Evolutionary conservation across 2,329 filamentous ascomycete genomes (phyloP), one percentile per base, ranked within the genome.

Genomic region (Pseudogymnoascus pannorum): DNA sequence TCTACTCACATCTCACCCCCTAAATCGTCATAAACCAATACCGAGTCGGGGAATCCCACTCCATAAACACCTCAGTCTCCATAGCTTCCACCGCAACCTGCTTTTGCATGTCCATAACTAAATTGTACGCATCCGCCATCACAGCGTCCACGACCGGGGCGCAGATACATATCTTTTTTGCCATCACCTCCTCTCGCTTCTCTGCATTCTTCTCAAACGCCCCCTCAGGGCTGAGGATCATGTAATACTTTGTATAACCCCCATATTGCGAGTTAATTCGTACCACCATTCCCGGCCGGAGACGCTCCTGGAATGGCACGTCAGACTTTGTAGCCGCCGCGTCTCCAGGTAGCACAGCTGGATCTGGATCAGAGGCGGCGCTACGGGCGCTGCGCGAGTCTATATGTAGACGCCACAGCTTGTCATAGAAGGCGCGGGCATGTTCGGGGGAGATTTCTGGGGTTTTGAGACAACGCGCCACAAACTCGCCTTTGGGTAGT

Each of bases 1-100:
- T 24, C 40, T 24, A 1, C 16, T 4, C 20, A 2, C 2, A n/a
- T 14, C 1, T 24, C 40, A 14, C 22, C 5, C 22, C 22, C 24
- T 51, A 51, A 63, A 62, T 29, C 5, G 58, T 57, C 24, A 68
- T 61, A 61, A 77, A 75, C 64, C 77, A 78, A 59, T 77, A 78
- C 60, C 77, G 68, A n/a, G 76, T 76, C 6, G 65, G 72, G 2
- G 68, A 60, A 65, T 79, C 77, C 64, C 77, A 79, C 65, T 79
- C 75, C 8, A 79, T 63, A 29, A 77, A 62, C 3, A 78, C 72
- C 67, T 79, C 77, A 0, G 62, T 66, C 36, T 74, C 70, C 75
- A 79, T 78, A 63, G 66, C 57, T 0, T 71, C 68, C 4, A 72
- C 65, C 16, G 64, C 62, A 1, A 77, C 66, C 2, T 74, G 68